A percentile compares a stretch with the other conserved stretches of the same genome.
phyloP scores from a whole-genome alignment of 441 rosid genomes.

The Euphorbia corollata region DNA sequence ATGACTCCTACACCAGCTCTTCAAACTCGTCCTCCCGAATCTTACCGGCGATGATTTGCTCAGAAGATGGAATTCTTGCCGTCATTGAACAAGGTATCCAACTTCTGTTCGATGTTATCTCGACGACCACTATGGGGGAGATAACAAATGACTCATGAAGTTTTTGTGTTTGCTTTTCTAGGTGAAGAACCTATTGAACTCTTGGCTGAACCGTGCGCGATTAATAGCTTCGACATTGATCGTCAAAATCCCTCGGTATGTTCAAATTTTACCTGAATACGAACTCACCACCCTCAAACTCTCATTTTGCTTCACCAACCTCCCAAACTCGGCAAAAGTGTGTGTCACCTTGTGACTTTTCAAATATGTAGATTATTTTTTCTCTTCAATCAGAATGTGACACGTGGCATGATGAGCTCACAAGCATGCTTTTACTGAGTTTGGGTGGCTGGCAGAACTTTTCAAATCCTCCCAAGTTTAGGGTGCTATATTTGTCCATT shows the following conservation, averaged over 20 bases:
- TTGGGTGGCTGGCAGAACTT: no score
- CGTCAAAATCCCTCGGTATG: constrained; percentile 67
- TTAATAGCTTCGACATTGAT: constrained; percentile 88
- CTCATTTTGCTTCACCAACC: no score
- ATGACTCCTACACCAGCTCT: constrained; percentile 51
- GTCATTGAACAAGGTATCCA: constrained; percentile 69
- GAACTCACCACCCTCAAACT: no score
- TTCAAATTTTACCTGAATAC: constrained; percentile 5
- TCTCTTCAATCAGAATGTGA: no score
- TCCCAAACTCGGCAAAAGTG: no score
- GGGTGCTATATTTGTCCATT: no score
- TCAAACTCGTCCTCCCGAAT: constrained; percentile 55
- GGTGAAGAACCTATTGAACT: constrained; percentile 76
- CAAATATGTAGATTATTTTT: no score
- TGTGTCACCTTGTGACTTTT: no score
- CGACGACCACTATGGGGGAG: not conserved
- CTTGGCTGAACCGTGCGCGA: constrained; percentile 83
- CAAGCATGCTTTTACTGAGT: no score
- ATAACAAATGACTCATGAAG: not conserved
- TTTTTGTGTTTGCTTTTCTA: constrained; percentile 16
- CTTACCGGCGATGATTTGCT: constrained; percentile 79
- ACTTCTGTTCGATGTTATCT: no score
- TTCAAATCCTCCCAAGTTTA: no score
- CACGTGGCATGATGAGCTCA: no score
- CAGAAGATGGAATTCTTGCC: constrained; percentile 91